Evolutionary conservation across 2,329 filamentous ascomycete genomes (phyloP), one percentile per base, ranked within the genome.

Genomic region (Xylariaceae sp.): DNA sequence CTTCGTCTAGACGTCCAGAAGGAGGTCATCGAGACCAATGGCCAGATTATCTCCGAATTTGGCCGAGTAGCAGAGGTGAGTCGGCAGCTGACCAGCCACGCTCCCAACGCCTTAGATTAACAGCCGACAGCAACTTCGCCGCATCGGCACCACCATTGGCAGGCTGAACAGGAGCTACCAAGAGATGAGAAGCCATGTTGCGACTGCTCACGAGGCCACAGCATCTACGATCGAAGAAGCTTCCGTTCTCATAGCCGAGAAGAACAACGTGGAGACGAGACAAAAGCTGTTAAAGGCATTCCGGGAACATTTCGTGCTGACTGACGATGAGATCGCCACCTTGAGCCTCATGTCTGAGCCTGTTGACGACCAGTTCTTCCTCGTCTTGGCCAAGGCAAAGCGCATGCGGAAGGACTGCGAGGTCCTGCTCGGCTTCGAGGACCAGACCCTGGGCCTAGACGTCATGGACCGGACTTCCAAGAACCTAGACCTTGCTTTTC

Each of bases 11-110:
- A 94, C 57, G 73, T 94, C 2, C 88, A 97, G 59, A 90, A 85
- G 60, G 89, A 97, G 57, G 85, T 96, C 26, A 89, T 97, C 40
- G 79, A 90, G 49, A 88, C 85, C 64, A 96, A 97, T 76, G 88
- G 85, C 34, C 79, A 87, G 48, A 85, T 97, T 47, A 79, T 97
- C 42, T 72, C 78, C 38, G 88, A 95, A 58, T 97, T 97, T 64
- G 87, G 88, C 24, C 75, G 81, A 39, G 88, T 98, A 48, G 87
- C 89, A 19, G 86, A 94, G 38, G 50, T 52, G 40, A 52, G 48
- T 44, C 21, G 36, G 14, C 12, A 19, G 21, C 21, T 24, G 21
- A 11, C 11, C 21, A 6, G 6, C 21, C 11, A 6, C 21, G 7
- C 21, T 24, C 21, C 21, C 21, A 13, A 28, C 8, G 13, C n/a